Evolutionary conservation across 2,329 filamentous ascomycete species (phyloP), one percentile per base, ranked within the genome.

Genomic region (Phyllosticta citribraziliensis): DNA sequence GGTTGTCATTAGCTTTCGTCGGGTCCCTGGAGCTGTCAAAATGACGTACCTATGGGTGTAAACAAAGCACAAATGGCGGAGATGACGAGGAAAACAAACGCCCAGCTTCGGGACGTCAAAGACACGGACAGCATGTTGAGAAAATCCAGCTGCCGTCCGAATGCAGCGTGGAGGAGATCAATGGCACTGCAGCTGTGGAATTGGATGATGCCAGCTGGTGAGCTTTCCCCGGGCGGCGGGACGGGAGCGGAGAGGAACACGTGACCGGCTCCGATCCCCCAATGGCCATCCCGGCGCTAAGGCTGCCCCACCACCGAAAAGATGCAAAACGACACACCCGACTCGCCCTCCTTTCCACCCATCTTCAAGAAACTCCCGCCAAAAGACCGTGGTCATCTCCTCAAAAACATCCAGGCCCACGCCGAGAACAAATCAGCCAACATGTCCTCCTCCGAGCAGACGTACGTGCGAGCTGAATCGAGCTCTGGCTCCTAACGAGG

Each of bases 401-500:
- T 62, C 61, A 63, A 73, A 70, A 60, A 66, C 61, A 67, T 70
- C 63, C 65, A 65, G 63, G 66, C 63, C 51, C 64, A 24, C 47
- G 17, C 19, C 17, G 68, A 64, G 61, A 68, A 62, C 63, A 70
- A 47, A 64, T 64, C 63, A 65, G 66, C 65, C 67, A 74, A 66
- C 62, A 79, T 79, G 77, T 84, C 89, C 81, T 47, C 40, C 40
- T 84, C 89, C 79, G 91, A 95, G 82, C 89, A 93, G 83, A 96
- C 91, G 91, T 96, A 80, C 79, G 88, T 81, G 52, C 63, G 24
- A 52, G 52, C 58, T 50, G 17, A 20, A 3, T 17, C n/a, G 27
- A 50, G 59, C 57, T 62, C 55, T 17, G 17, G 3, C 33, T 53
- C n/a, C 52, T 54, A 50, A 24, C 10, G 55, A 63, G 57, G 58